Evolutionary conservation across 1,139 yeast species (phyloP).

Genomic region (Hemisphaericaspora subhashii): DNA sequence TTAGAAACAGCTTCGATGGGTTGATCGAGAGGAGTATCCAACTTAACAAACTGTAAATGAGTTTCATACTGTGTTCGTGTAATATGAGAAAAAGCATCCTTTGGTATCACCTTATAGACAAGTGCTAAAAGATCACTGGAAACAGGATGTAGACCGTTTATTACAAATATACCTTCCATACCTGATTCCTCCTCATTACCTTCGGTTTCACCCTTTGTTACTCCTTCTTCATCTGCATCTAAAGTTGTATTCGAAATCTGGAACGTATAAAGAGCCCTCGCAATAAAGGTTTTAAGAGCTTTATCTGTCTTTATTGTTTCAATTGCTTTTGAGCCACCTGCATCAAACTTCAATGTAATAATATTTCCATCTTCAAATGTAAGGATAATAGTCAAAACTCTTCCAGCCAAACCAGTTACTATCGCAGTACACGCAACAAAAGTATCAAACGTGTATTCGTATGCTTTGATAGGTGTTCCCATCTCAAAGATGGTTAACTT

Average conservation of each 20-base stretch:
- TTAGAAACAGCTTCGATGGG: not conserved
- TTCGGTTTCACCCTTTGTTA: conserved; percentile 9
- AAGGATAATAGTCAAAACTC: conserved; percentile 13
- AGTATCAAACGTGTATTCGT: conserved; percentile 7
- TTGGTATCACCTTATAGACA: conserved; percentile 29
- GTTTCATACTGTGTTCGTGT: conserved; percentile 28
- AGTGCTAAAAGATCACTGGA: conserved; percentile 25
- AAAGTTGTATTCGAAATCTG: conserved; percentile 24
- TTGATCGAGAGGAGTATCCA: conserved; percentile 9
- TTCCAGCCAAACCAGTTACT: conserved; percentile 7
- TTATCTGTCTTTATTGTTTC: conserved; percentile 15
- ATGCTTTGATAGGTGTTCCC: conserved; percentile 1
- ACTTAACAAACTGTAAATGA: conserved; percentile 23
- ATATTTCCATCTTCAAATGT: conserved; percentile 33
- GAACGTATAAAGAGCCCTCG: conserved; percentile 24
- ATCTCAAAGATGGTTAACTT: conserved; percentile 10
- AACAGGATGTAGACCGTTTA: conserved; percentile 25
- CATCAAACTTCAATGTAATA: conserved; percentile 17
- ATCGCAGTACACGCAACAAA: conserved; percentile 12
- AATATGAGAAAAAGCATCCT: conserved; percentile 30
- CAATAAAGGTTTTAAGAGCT: conserved; percentile 19
- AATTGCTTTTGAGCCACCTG: conserved; percentile 7
- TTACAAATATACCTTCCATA: conserved; percentile 29
- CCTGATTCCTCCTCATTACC: conserved; percentile 18
- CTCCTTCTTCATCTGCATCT: conserved; percentile 19